phyloP scores from a whole-genome alignment of 148 eudicot species.

The Chenopodium formosanum region DNA sequence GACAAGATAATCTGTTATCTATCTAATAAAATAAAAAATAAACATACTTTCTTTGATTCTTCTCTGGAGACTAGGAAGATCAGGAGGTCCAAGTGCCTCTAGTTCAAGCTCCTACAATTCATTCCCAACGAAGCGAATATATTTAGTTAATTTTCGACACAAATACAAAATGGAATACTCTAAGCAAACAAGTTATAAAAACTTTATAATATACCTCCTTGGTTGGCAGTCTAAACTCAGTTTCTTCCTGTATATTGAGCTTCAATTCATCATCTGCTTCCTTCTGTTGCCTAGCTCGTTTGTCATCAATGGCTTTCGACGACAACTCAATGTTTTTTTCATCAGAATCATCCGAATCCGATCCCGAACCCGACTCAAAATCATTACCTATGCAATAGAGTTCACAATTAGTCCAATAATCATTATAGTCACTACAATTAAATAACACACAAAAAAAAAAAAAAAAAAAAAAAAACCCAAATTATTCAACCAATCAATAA shows the following conservation, averaged over 20 bases:
- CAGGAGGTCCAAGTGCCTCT: conserved; percentile 81
- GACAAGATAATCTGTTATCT: background rate
- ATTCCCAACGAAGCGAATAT: background rate
- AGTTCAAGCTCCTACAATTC: conserved; percentile 65
- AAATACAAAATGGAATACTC: background rate
- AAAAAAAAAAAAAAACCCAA: no score
- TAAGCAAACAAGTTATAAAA: background rate
- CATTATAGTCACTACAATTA: no score
- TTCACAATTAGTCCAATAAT: no score
- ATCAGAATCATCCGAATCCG: conserved; percentile 48
- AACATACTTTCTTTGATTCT: conserved; percentile 89
- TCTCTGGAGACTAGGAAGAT: conserved; percentile 70
- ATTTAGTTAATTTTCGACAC: background rate
- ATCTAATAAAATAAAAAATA: background rate
- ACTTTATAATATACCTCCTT: conserved; percentile 41
- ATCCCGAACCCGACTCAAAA: conserved; percentile 36
- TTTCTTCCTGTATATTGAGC: conserved; percentile 58
- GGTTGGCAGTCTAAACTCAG: conserved; percentile 67
- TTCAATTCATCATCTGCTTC: conserved; percentile 57
- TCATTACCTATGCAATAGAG: conserved; percentile 19
- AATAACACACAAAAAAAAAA: no score
- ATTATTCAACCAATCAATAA: no score
- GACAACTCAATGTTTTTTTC: conserved; percentile 45
- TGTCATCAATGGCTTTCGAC: conserved; percentile 43
- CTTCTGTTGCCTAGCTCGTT: conserved; percentile 41